Evolutionary conservation across 352 stramenopile genomes (phyloP), one percentile per base, ranked within the genome.

Genomic region (Phytophthora sp.): DNA sequence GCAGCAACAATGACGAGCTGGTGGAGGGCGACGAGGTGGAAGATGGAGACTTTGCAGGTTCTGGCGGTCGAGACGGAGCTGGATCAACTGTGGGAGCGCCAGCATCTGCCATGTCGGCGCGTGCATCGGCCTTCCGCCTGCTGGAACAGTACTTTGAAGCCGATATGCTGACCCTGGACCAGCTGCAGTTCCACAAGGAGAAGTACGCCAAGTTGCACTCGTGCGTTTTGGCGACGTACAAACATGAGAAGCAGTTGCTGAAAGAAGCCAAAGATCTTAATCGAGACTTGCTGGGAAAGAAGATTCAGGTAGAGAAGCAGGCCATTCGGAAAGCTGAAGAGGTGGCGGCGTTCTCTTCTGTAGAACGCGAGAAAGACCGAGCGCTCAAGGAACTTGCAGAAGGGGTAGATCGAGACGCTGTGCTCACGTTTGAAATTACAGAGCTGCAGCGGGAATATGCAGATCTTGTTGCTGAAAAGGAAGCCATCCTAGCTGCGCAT

Each of bases 271-370:
- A 96, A 61, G 60, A 81, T 35, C 82, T 96, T 32, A 95, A 95
- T 65, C 84, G 77, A 56, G 87, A 95, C 28, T 71, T 97, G 15
- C 67, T 97, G 18, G 80, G 66, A 10, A 82, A 96, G 61, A 94
- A 95, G 65, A 96, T 96, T 74, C 72, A 78, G 21, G 77, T 92
- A 20, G 88, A 95, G 62, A 94, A 96, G 75, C 84, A 95, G 66
- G 77, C 79, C 43, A 95, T 95, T 46, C 87, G 84, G 24, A 94
- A 92, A 44, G 76, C 84, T 4, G 85, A 95, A 61, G 82, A 95
- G 46, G 75, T 94, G 24, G 79, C 85, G 17, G 77, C 80, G 17
- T 86, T 89, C 53, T 74, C 80, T 21, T 84, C 75, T 1, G 66
- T 96, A 5, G 85, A 96, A 39, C 89, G 90, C 26, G 83, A 94